Evolutionary conservation across 2,329 filamentous ascomycete genomes (phyloP).

Genomic region (Penicillium sclerotiorum): DNA sequence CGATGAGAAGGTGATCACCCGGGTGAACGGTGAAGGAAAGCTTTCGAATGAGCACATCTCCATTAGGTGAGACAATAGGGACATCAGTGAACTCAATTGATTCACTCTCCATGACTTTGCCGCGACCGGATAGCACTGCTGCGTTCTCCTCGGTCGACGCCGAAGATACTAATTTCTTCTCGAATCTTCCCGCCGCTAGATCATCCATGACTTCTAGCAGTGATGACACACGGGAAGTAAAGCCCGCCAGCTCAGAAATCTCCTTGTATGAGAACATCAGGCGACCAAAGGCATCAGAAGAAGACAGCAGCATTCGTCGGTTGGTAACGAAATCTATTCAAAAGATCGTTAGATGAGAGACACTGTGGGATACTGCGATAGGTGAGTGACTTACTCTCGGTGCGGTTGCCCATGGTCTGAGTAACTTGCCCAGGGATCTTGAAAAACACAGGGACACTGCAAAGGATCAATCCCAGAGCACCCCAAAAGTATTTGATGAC

Average conservation of each 20-base stretch:
- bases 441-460: conserved; percentile 94
- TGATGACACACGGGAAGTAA: conserved; percentile 88
- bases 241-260: conserved; percentile 91
- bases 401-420: conserved; percentile 55
- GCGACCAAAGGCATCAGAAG: conserved; percentile 92
- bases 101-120: conserved; percentile 76
- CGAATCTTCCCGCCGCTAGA: conserved; percentile 83
- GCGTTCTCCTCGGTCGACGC: conserved; percentile 80
- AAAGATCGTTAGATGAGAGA: neutral
- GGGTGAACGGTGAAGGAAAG: conserved; percentile 85
- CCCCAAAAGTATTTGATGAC: conserved; percentile 99
- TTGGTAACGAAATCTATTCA: conserved; percentile 82
- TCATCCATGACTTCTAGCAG: conserved; percentile 94
- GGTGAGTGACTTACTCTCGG: conserved; percentile 60
- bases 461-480: conserved; percentile 84
- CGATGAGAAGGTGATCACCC: conserved; percentile 88
- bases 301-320: conserved; percentile 84
- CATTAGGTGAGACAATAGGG: conserved; percentile 95
- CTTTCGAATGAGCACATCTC: conserved; percentile 83
- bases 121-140: conserved; percentile 78
- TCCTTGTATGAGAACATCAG: conserved; percentile 99
- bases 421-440: conserved; percentile 74
- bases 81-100: conserved; percentile 86
- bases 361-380: too few species aligned
- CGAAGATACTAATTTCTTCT: conserved; percentile 94